These are phyloP conservation scores for Gymnopilus junonius DNA, from an alignment of 768 basidiomycete species.

Conservation along the genomic window DNA sequence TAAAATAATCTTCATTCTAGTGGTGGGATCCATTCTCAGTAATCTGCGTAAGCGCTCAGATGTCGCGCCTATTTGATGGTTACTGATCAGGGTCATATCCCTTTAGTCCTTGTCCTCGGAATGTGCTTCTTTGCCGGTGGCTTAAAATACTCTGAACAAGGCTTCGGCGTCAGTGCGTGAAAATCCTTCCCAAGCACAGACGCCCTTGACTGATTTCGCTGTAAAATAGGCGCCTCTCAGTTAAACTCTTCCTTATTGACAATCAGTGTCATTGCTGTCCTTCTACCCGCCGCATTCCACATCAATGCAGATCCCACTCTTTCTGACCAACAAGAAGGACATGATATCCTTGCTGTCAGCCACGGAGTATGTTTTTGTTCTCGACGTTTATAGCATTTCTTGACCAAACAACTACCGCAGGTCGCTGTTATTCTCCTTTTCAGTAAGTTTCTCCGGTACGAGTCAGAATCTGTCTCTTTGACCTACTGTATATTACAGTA, in stretches of 20 bases:
- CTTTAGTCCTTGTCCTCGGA: slow-evolving; percentile 75
- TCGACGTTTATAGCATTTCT: neutral
- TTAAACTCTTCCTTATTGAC: slow-evolving; percentile 77
- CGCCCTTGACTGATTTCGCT: slow-evolving; percentile 1
- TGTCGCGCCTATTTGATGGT: slow-evolving; percentile 7
- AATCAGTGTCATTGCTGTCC: slow-evolving; percentile 78
- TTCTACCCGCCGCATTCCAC: slow-evolving; percentile 83
- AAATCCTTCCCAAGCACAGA: slow-evolving; percentile 21
- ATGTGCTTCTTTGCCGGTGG: slow-evolving; percentile 94
- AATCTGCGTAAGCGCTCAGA: slow-evolving; percentile 66
- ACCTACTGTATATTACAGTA: slow-evolving; percentile 20
- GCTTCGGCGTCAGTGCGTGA: slow-evolving; percentile 70
- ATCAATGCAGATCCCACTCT: slow-evolving; percentile 42
- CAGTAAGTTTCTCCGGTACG: slow-evolving; percentile 46
- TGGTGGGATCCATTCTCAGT: slow-evolving; percentile 86
- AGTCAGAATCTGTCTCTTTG: slow-evolving; percentile 22
- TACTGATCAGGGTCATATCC: slow-evolving; percentile 5
- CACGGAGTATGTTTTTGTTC: slow-evolving; percentile 61
- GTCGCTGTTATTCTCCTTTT: slow-evolving; percentile 78
- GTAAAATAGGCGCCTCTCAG: slow-evolving; percentile 56
- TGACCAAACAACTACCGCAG: slow-evolving; percentile 57
- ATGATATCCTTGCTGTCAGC: slow-evolving; percentile 67
- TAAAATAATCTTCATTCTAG: slow-evolving; percentile 41
- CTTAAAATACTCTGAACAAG: slow-evolving; percentile 77
- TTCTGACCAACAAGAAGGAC: slow-evolving; percentile 31